Evolutionary conservation across 768 basidiomycete species (phyloP).

Genomic region (Leccinum truebloodii): DNA sequence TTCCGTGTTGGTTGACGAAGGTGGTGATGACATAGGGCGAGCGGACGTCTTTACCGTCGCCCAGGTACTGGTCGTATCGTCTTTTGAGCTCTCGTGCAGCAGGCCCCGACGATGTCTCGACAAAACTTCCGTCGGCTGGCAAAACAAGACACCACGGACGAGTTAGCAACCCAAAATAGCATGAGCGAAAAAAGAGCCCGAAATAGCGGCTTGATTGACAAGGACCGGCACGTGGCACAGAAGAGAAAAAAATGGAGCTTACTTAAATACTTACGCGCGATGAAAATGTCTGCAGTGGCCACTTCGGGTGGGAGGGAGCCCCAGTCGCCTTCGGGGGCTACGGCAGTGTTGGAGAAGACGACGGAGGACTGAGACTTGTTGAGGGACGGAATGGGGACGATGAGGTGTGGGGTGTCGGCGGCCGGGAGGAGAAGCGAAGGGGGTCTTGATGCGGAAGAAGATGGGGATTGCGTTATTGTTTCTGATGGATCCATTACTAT

Average conservation of each 20-base stretch:
- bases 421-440: conserved; percentile 18
- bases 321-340: conserved; percentile 37
- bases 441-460: conserved; percentile 20
- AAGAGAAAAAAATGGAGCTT: conserved; percentile 9
- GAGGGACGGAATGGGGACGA: conserved; percentile 40
- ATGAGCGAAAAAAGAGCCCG: no score
- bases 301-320: conserved; percentile 51
- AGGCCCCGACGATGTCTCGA: conserved; percentile 76
- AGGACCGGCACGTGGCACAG: conserved; percentile 10
- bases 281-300: conserved; percentile 54
- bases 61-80: no score
- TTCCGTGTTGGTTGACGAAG: no score
- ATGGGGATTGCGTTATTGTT: conserved; percentile 12
- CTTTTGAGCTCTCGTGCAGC: no score
- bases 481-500: conserved; percentile 21
- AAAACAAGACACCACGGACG: no score
- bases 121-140: conserved; percentile 74
- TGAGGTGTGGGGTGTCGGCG: conserved; percentile 30
- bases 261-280: conserved; percentile 50
- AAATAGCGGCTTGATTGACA: background rate
- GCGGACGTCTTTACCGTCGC: no score
- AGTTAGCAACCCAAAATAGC: no score
- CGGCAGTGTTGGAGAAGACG: conserved; percentile 44
- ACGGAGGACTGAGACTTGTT: conserved; percentile 45
- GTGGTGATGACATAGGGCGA: no score